A percentile compares a stretch with the other conserved stretches of the same genome.
phyloP scores from a whole-genome alignment of 257 asterid species.

The Gentiana straminea region DNA sequence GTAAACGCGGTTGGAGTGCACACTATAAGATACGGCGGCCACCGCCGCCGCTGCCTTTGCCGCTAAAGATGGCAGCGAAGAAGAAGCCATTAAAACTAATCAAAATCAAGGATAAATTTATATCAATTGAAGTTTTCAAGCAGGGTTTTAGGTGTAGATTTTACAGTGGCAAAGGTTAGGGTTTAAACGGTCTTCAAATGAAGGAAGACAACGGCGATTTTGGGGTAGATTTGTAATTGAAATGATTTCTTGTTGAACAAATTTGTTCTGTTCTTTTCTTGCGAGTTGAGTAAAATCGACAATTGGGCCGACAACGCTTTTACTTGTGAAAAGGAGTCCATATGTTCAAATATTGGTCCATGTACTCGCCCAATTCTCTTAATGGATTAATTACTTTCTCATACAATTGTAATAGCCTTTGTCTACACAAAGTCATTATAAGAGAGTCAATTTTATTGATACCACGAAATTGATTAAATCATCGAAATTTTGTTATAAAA shows the following conservation, averaged over 20 bases:
- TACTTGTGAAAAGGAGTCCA: too few species aligned
- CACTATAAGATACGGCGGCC: conserved; percentile 30
- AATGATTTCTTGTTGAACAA: not conserved
- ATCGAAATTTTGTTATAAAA: too few species aligned
- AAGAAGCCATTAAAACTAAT: conserved; percentile 25
- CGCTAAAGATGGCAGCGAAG: conserved; percentile 39
- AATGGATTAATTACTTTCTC: not conserved
- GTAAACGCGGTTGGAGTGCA: conserved; percentile 22
- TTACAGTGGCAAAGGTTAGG: not conserved
- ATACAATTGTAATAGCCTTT: not conserved
- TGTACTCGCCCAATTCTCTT: too few species aligned
- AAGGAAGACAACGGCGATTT: not conserved
- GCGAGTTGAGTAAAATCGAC: conserved; percentile 1
- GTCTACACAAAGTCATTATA: too few species aligned
- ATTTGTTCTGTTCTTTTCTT: not conserved
- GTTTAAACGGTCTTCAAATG: conserved; percentile 7
- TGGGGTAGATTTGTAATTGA: not conserved
- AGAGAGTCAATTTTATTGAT: too few species aligned
- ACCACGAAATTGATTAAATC: too few species aligned
- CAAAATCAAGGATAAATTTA: not conserved
- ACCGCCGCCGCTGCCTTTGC: conserved; percentile 35
- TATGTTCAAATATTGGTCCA: too few species aligned
- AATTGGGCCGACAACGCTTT: not conserved
- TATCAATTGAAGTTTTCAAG: too few species aligned
- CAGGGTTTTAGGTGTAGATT: conserved; percentile 7